Percentiles rank a stretch among this genome's conserved stretches.
Conservation (phyloP, 1,139 yeast species). For the Candida anutae region DNA sequence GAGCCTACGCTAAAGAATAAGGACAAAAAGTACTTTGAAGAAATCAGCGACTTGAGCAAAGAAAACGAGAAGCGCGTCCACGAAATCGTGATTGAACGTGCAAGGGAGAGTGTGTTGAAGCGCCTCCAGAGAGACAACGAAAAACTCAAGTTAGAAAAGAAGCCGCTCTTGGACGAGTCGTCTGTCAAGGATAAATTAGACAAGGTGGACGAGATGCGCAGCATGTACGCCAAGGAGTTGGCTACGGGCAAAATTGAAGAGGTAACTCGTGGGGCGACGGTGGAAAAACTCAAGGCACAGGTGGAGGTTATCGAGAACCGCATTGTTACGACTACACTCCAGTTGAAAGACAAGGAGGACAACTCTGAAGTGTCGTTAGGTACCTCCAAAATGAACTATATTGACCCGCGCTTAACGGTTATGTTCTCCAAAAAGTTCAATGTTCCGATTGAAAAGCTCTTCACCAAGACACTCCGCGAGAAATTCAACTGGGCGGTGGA, state of each 20-base stretch:
- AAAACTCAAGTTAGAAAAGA: constrained; percentile 51
- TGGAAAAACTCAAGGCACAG: constrained; percentile 71
- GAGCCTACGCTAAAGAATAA: constrained; percentile 50
- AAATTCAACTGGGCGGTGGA: constrained; percentile 96
- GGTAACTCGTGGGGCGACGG: constrained; percentile 43
- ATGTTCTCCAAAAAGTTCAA: constrained; percentile 79
- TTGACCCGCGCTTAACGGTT: constrained; percentile 89
- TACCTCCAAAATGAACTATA: constrained; percentile 89
- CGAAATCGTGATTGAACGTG: constrained; percentile 47
- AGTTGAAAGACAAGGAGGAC: constrained; percentile 85
- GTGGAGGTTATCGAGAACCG: constrained; percentile 67
- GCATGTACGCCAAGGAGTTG: constrained; percentile 52
- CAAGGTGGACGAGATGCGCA: constrained; percentile 48
- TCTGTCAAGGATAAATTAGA: constrained; percentile 54
- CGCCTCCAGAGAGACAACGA: constrained; percentile 75
- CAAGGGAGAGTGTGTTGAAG: constrained; percentile 53
- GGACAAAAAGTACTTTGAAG: constrained; percentile 56
- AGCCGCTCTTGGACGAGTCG: constrained; percentile 43
- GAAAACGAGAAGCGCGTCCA: constrained; percentile 60
- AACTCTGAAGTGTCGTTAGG: constrained; percentile 91
- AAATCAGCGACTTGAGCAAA: constrained; percentile 58
- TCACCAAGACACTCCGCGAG: constrained; percentile 84
- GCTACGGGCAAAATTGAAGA: constrained; percentile 51
- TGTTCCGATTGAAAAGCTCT: constrained; percentile 88
- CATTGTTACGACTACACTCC: constrained; percentile 60